A percentile compares a stretch with the other conserved stretches of the same genome.
Conservation (phyloP, 2,329 filamentous ascomycete genomes). For the Alternaria sp. region DNA sequence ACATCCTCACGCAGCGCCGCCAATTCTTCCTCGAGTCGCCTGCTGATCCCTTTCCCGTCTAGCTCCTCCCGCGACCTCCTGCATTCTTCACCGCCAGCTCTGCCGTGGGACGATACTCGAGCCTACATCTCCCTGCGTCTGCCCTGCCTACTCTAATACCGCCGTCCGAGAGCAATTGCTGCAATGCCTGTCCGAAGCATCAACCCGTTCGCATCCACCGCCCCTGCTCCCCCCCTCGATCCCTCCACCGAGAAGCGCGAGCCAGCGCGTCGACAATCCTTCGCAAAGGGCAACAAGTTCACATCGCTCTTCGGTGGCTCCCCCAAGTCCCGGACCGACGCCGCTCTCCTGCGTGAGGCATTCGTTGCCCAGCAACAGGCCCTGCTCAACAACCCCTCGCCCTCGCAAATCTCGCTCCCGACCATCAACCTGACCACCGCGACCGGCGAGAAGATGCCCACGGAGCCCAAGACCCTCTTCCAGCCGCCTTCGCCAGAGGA, state of each 20-base stretch:
- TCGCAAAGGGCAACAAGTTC: conserved; percentile 71
- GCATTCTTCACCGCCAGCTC: conserved; percentile 24
- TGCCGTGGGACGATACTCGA: background rate
- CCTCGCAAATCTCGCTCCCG: conserved; percentile 77
- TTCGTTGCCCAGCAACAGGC: conserved; percentile 64
- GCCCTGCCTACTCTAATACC: conserved; percentile 1
- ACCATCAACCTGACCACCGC: conserved; percentile 92
- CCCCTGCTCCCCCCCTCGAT: conserved; percentile 59
- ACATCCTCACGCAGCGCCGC: conserved; percentile 2
- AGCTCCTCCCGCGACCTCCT: conserved; percentile 17
- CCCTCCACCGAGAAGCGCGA: conserved; percentile 62
- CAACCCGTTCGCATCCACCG: conserved; percentile 63
- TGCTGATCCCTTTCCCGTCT: conserved; percentile 24
- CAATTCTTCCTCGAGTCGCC: conserved; percentile 8
- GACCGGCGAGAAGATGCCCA: conserved; percentile 74
- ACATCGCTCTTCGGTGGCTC: conserved; percentile 82
- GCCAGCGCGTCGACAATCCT: conserved; percentile 55
- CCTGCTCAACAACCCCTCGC: conserved; percentile 69
- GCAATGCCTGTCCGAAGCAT: conserved; percentile 69
- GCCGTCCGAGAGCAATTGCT: conserved; percentile 24
- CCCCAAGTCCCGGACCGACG: conserved; percentile 71
- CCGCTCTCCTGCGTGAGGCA: conserved; percentile 71
- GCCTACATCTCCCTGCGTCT: conserved; percentile 1
- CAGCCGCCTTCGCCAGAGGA: conserved; percentile 87
- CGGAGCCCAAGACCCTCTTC: conserved; percentile 82